Base-by-base conservation (phyloP, 208 protist species). In the Wallacemonas rigidus region DNA sequence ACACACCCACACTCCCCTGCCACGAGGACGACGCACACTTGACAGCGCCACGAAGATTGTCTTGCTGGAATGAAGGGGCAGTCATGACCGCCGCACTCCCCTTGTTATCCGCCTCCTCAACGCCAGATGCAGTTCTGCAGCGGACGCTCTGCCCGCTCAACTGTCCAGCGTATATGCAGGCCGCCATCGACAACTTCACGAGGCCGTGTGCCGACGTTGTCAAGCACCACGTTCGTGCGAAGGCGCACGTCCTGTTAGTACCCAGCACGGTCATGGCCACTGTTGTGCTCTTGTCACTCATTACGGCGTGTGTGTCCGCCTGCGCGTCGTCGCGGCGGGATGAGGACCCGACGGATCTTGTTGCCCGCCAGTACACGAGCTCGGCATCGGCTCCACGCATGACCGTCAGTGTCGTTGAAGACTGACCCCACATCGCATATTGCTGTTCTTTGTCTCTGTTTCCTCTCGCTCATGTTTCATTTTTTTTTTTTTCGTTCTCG, bases 231-330 rank as follows among this genome's bases (percentile, higher is more conserved):
- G 2, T 71, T 5, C 3, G 36, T 5, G n/a, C 40, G 9, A 65
- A 50, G 41, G 36, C 40, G 14, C 50, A 65, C 43, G 15, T 65
- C 3, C 38, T 65, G 12, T 41, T 65, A 6, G 60, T 65, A 8
- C 60, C 60, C n/a, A 51, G 60, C 39, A 41, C 60, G 7, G 26
- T 51, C 17, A 65, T 75, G 57, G 55, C 69, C 14, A 63, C 4
- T 4, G 47, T 71, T 35, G 69, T 68, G 50, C 51, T 74, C 6
- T 51, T 80, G 12, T 64, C 61, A 9, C 67, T 80, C 57, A 65
- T 75, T 1, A 72, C 74, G 26, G 71, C 54, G 11, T 80, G 68
- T 69, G 36, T 71, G 61, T 12, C 60, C 41, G 40, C 67, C 26
- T 26, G 26, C 26, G 26, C 26, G 26, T 26, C 26, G 26, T 26